Conservation (phyloP, 345 rosid species). For the Stellera chamaejasme region DNA sequence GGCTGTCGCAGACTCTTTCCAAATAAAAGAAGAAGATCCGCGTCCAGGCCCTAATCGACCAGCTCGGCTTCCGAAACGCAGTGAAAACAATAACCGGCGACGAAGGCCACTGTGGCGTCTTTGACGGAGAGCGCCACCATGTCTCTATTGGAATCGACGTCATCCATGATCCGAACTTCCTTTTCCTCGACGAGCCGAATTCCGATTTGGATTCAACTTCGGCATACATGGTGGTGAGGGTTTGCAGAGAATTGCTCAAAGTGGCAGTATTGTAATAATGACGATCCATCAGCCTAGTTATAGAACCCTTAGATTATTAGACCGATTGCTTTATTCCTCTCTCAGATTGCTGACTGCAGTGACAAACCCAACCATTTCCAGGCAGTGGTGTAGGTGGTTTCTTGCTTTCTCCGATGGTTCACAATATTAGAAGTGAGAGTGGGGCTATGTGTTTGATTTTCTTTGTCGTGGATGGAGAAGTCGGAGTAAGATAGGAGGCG, state of each 20-base stretch:
- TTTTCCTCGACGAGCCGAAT: slow-evolving; percentile 89
- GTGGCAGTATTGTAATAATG: slow-evolving; percentile 92
- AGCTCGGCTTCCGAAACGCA: slow-evolving; percentile 72
- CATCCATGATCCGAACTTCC: slow-evolving; percentile 78
- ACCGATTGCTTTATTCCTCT: slow-evolving; percentile 66
- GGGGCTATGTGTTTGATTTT: too few species aligned
- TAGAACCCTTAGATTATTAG: slow-evolving; percentile 64
- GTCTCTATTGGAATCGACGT: slow-evolving; percentile 84
- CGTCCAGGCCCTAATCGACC: slow-evolving; percentile 81
- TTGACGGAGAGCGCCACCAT: slow-evolving; percentile 72
- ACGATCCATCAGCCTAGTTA: slow-evolving; percentile 94
- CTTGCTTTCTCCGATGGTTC: too few species aligned
- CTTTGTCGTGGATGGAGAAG: too few species aligned
- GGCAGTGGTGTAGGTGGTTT: too few species aligned
- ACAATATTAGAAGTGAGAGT: too few species aligned
- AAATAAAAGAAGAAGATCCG: slow-evolving; percentile 65
- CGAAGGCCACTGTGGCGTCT: slow-evolving; percentile 92
- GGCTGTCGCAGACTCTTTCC: slow-evolving; percentile 67
- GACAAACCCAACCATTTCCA: too few species aligned
- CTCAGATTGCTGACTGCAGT: too few species aligned
- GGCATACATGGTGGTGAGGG: slow-evolving; percentile 93
- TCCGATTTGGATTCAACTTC: slow-evolving; percentile 93
- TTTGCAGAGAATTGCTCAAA: slow-evolving; percentile 78
- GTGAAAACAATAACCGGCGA: slow-evolving; percentile 84
- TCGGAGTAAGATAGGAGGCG: too few species aligned